Evolutionary conservation across 1,139 yeast species (phyloP), one percentile per base, ranked within the genome.

Genomic region (Hyphopichia buzzinii): DNA sequence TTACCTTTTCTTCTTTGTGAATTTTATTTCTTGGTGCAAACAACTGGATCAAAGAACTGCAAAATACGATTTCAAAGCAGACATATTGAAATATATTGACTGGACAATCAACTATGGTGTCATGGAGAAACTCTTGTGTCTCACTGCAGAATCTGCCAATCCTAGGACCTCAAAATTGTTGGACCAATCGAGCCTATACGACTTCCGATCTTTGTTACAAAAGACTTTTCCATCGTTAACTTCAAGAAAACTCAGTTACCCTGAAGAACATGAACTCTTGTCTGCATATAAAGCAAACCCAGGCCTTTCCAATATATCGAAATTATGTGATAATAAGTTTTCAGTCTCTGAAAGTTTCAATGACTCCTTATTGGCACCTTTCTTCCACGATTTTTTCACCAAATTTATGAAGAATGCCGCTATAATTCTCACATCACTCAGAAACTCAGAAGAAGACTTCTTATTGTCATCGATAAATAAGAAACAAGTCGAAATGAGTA

Each of bases 361-460:
- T 29, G 64, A 67, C 24, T 42, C 48, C 1, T 50, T 71, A 25
- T 41, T 71, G 25, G 66, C 73, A 1, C 72, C 69, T 3, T 62
- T 68, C 13, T 67, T 81, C 40, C 79, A 79, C 46, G 53, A 57
- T 1, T 78, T 88, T 42, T 74, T 84, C 29, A 77, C 73, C 32
- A 64, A 73, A 3, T 80, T 88, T 44, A 77, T 89, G 19, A 68
- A 79, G 8, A 82, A 85, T 50, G 77, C 86, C 30, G 95, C 97
- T 1, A 82, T 87, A 40, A 68, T 90, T 12, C 67, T 92, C 39
- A 84, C 90, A 4, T 84, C 83, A 50, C 75, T 92, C 53, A 76
- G 94, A 47, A 87, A 87, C 47, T 78, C 80, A 11, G 97, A 92
- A 55, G 98, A 92, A 52, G 97, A 92, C 54, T 75, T 80, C 29